These are phyloP conservation scores for Calocybe cyanea DNA, from an alignment of 768 basidiomycete species.

Conservation along the genomic window DNA sequence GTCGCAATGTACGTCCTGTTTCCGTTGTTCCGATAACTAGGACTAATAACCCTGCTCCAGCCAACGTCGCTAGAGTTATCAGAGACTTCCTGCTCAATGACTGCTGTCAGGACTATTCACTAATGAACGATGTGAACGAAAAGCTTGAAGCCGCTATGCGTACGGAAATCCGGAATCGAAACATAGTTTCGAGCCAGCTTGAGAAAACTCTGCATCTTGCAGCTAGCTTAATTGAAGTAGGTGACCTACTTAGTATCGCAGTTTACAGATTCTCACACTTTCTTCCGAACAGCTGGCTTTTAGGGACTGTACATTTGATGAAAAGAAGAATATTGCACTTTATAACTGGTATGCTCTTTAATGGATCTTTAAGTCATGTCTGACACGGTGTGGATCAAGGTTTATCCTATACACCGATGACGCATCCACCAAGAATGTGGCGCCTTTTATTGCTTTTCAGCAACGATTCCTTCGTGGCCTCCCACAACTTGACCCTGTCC, in stretches of 20 bases:
- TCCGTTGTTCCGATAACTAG: background rate
- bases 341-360: conserved; percentile 16
- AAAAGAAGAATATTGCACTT: conserved; percentile 15
- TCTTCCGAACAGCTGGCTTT: conserved; percentile 14
- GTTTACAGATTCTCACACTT: background rate
- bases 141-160: conserved; percentile 8
- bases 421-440: conserved; percentile 7
- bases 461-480: conserved; percentile 13
- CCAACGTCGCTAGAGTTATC: conserved; percentile 3
- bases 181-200: conserved; percentile 4
- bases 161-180: conserved; percentile 3
- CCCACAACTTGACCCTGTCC: conserved; percentile 17
- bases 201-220: conserved; percentile 9
- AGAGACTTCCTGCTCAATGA: background rate
- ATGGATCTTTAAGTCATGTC: background rate
- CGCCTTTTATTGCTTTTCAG: conserved; percentile 13
- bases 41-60: background rate
- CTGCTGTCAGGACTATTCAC: background rate
- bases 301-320: conserved; percentile 14
- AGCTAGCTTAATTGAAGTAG: conserved; percentile 11
- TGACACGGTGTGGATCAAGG: conserved; percentile 8
- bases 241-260: background rate
- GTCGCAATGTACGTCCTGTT: too few species aligned
- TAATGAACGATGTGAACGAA: conserved; percentile 4
- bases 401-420: conserved; percentile 21